A percentile compares a stretch with the other conserved stretches of the same genome.
Evolutionary conservation across 129 eudicot species (phyloP).

Genomic region (Logfia minima): DNA sequence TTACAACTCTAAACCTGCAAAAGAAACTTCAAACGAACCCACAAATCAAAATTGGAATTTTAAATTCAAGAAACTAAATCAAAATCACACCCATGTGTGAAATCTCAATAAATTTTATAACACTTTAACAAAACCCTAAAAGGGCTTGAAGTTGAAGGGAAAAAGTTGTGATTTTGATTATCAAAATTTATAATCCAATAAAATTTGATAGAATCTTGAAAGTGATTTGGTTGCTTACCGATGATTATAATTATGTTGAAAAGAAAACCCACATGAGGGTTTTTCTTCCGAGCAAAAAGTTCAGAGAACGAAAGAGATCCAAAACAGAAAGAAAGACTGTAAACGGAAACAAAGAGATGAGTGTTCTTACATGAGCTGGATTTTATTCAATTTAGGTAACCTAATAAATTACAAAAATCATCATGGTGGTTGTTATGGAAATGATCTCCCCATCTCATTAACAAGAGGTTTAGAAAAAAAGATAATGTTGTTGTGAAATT

Average conservation of each 20-base stretch:
- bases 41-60: neutral
- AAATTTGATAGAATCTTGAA: neutral
- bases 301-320: neutral
- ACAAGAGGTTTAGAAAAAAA: too few relatives aligned
- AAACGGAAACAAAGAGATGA: neutral
- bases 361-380: neutral
- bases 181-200: neutral
- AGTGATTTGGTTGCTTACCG: neutral
- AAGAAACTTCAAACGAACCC: neutral
- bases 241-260: neutral
- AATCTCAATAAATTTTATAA: neutral
- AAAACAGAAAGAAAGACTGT: neutral
- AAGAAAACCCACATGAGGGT: too few relatives aligned
- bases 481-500: neutral
- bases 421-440: neutral
- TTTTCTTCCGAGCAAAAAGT: neutral
- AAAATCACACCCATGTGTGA: neutral
- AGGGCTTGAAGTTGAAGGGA: neutral
- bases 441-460: too few relatives aligned
- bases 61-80: neutral
- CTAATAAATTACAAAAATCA: neutral
- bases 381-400: neutral
- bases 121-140: neutral
- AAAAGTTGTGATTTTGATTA: neutral
- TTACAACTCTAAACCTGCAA: neutral